phyloP scores from a whole-genome alignment of 352 stramenopile species.

The Phytopythium litorale region DNA sequence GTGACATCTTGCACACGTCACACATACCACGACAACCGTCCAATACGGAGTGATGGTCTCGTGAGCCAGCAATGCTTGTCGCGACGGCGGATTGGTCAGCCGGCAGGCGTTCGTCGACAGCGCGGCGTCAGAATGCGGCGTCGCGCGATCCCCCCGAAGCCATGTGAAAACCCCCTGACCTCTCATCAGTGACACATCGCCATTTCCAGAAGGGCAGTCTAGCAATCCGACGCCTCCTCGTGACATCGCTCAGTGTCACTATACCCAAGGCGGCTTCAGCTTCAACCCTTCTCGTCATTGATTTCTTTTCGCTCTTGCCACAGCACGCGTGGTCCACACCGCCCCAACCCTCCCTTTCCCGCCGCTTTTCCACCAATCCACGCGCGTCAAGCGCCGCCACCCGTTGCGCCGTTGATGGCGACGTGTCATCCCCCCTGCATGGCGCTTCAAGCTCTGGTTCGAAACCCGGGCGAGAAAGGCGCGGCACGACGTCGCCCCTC shows the following conservation, averaged over 20 bases:
- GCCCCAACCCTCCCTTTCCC: neutral
- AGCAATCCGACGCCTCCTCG: neutral
- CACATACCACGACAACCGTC: constrained; percentile 1
- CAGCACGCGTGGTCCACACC: neutral
- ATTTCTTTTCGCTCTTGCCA: neutral
- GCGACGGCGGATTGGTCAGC: constrained; percentile 1
- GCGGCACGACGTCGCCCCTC: neutral
- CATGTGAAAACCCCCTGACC: neutral
- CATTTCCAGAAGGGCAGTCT: too few relatives aligned
- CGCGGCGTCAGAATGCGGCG: neutral
- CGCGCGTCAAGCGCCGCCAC: neutral
- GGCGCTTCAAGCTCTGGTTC: constrained; percentile 14
- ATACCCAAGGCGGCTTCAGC: neutral
- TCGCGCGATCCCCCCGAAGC: neutral
- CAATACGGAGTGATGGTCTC: neutral
- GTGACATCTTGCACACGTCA: constrained; percentile 6
- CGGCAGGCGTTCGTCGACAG: constrained; percentile 7
- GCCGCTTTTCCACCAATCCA: constrained; percentile 1
- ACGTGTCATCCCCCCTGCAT: constrained; percentile 11
- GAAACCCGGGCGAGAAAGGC: neutral
- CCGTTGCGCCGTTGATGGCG: constrained; percentile 5
- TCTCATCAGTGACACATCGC: neutral
- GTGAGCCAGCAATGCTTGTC: neutral
- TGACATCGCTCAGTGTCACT: neutral
- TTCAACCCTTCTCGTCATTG: constrained; percentile 6